Evolutionary conservation across 495 filamentous ascomycete genomes (phyloP).

Genomic region (Extremus antarcticus): DNA sequence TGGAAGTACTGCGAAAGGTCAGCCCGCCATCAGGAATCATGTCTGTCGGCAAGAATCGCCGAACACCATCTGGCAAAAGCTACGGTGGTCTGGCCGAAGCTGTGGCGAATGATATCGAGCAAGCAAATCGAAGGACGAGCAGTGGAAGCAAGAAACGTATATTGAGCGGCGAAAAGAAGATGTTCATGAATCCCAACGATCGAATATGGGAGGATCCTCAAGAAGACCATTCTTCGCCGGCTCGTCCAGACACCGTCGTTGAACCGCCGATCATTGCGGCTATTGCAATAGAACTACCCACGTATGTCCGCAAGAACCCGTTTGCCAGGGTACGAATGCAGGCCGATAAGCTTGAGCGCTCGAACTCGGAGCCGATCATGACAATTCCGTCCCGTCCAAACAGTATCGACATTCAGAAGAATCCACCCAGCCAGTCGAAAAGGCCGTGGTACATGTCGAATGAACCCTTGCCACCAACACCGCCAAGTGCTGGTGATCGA

Average conservation of each 20-base stretch:
- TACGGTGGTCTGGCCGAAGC: conserved; percentile 21
- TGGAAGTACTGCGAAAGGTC: not conserved
- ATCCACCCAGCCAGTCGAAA: conserved; percentile 63
- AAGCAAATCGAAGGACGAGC: conserved; percentile 16
- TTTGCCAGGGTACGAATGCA: conserved; percentile 31
- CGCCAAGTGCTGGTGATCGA: conserved; percentile 17
- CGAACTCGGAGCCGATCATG: conserved; percentile 26
- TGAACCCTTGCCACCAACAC: conserved; percentile 31
- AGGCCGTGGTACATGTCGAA: conserved; percentile 66
- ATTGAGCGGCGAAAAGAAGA: conserved; percentile 42
- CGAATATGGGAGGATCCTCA: conserved; percentile 84
- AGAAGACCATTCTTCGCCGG: conserved; percentile 24
- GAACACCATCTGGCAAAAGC: conserved; percentile 15
- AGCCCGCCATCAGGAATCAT: not conserved
- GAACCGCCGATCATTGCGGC: conserved; percentile 10
- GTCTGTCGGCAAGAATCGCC: not conserved
- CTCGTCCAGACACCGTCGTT: conserved; percentile 1
- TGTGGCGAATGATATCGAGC: conserved; percentile 18
- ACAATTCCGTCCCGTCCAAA: conserved; percentile 44
- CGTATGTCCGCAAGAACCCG: conserved; percentile 28
- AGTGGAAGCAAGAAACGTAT: conserved; percentile 37
- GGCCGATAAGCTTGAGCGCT: conserved; percentile 22
- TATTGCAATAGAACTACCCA: conserved; percentile 11
- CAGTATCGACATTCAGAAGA: conserved; percentile 63
- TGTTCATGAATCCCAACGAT: conserved; percentile 53